Conservation (phyloP, 169 alveolate genomes). For the Besnoitia besnoiti region DNA sequence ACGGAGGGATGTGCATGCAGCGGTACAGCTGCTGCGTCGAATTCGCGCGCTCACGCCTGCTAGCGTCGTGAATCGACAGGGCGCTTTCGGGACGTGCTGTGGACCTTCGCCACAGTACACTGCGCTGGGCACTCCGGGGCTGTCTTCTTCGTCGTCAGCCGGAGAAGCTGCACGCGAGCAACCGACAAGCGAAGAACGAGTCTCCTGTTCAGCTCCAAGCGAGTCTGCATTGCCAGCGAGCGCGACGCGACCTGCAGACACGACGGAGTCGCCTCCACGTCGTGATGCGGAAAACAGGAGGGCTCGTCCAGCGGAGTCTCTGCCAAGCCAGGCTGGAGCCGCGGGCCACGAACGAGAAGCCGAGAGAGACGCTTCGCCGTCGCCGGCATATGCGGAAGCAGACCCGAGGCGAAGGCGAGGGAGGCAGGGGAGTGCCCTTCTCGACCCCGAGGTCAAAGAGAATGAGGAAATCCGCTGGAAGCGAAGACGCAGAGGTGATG, state of each 20-base stretch:
- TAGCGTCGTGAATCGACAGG: background rate
- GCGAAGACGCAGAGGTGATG: background rate
- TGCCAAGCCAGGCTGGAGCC: background rate
- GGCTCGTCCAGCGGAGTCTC: background rate
- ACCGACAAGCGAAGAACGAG: no score
- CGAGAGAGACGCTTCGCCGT: no score
- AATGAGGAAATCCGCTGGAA: background rate
- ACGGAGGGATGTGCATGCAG: background rate
- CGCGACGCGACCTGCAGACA: no score
- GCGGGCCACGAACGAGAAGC: background rate
- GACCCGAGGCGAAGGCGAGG: background rate
- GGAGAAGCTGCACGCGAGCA: no score
- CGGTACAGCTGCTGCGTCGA: background rate
- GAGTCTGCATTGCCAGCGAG: no score
- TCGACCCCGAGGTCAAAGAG: background rate
- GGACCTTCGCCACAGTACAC: background rate
- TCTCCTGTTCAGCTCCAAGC: no score
- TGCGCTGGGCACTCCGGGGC: background rate
- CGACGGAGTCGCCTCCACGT: no score
- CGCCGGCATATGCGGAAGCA: background rate
- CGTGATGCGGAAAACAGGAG: no score
- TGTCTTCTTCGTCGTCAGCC: background rate
- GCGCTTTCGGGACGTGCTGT: background rate
- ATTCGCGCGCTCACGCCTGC: conserved; percentile 25
- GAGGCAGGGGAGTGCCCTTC: background rate